Base-by-base conservation (phyloP, 768 basidiomycete genomes). In the Cytidiella melzeri region DNA sequence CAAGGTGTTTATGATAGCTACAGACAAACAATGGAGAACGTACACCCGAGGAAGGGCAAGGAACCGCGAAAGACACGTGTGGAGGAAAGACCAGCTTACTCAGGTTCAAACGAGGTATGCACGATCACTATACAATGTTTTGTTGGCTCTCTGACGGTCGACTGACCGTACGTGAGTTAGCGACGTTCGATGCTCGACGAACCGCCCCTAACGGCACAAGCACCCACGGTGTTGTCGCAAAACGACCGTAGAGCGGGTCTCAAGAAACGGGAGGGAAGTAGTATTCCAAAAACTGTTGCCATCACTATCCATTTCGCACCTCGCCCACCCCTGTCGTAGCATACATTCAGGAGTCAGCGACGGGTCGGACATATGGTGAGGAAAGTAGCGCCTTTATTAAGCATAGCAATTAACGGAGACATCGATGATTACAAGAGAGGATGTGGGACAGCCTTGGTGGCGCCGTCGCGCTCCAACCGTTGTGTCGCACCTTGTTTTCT, bases 171-270 rank as follows among this genome's bases (percentile, higher is more conserved):
- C 12, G 12, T 20, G 25, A 24, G n/a, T n/a, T 54, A 97, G 93
- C 79, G 96, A 44, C 94, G 92, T 21, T 68, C 75, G 1, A 72
- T 87, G 18, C 72, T 98, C 0, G 94, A 94, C 47, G 96, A 98
- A 67, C 79, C 79, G 9, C 81, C 81, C 10, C 71, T 89, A 10
- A 75, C 82, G 11, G 67, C 81, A 3, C 77, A 76, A 12, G 79
- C 87, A 1, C 81, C 81, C 10, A 97, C 95, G 0, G 80, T 99
- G 13, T 97, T 98, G 63, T 95, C 96, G 0, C 80, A 86, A 55
- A 94, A 93, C 59, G 92, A 95, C 59, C n/a, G n/a, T n/a, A 79
- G 82, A 48, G 93, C 95, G 52, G 83, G 94, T 5, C 74, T 99
- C 13, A 74, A 83, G 59, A 75, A 74, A 24, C 75, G 87, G 21